A percentile compares a stretch with the other conserved stretches of the same genome.
phyloP scores from a whole-genome alignment of 257 asterid genomes.

The Lantana camara region DNA sequence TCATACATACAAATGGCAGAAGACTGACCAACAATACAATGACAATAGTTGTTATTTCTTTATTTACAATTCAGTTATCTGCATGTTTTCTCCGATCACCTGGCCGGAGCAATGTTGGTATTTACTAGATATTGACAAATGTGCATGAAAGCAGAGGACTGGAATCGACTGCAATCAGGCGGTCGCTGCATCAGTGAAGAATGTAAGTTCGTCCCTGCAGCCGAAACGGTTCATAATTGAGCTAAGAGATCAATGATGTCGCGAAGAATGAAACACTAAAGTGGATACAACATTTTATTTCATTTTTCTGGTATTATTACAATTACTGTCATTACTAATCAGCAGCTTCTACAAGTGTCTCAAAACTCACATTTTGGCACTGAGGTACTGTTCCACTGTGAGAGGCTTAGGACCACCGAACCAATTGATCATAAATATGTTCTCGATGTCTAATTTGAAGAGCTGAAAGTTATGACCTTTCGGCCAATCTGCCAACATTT shows the following conservation, averaged over 20 bases:
- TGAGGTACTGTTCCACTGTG: conserved; percentile 79
- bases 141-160: conserved; percentile 11
- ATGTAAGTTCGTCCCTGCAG: conserved; percentile 29
- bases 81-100: conserved; percentile 27
- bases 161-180: conserved; percentile 15
- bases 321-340: background rate
- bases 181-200: conserved; percentile 14
- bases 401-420: conserved; percentile 96
- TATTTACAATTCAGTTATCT: conserved; percentile 22
- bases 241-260: conserved; percentile 2
- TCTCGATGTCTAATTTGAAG: conserved; percentile 66
- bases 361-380: conserved; percentile 52
- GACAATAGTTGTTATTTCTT: background rate
- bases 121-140: conserved; percentile 26
- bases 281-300: conserved; percentile 14
- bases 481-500: conserved; percentile 77
- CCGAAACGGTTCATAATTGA: background rate
- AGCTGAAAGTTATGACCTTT: conserved; percentile 71
- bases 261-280: background rate
- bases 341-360: conserved; percentile 1
- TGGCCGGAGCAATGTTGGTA: conserved; percentile 14
- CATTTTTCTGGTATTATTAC: conserved; percentile 21
- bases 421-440: conserved; percentile 85
- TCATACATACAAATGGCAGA: conserved; percentile 25
- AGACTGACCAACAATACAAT: background rate